phyloP scores from a whole-genome alignment of 495 filamentous ascomycete genomes.

The Lentithecium fluviatile region DNA sequence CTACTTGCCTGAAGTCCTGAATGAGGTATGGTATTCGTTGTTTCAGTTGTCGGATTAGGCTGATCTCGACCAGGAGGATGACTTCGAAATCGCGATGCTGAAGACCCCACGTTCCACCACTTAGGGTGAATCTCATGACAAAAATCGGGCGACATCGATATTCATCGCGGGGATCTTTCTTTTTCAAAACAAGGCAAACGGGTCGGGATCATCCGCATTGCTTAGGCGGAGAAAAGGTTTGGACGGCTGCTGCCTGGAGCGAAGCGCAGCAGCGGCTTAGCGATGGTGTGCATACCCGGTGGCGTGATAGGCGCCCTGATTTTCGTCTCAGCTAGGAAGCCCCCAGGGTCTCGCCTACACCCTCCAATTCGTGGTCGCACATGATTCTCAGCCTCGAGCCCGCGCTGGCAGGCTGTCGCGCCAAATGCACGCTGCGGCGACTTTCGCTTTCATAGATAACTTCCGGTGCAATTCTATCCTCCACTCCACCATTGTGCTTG shows the following conservation, averaged over 20 bases:
- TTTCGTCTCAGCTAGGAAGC: no score
- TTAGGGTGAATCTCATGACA: not conserved
- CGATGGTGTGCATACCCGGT: not conserved
- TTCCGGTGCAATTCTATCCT: slow-evolving; percentile 1
- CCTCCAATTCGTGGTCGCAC: no score
- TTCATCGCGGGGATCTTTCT: not conserved
- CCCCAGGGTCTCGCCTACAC: no score
- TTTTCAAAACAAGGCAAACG: not conserved
- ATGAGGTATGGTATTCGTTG: not conserved
- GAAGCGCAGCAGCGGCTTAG: slow-evolving; percentile 1
- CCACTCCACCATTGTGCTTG: not conserved
- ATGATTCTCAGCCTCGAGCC: no score
- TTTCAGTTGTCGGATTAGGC: not conserved
- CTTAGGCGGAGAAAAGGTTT: not conserved
- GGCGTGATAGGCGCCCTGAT: no score
- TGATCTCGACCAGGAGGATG: slow-evolving; percentile 3
- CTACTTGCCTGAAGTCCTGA: slow-evolving; percentile 6
- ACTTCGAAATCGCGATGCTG: slow-evolving; percentile 3
- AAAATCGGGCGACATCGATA: not conserved
- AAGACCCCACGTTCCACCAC: not conserved
- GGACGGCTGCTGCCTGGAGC: no score
- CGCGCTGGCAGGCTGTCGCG: no score
- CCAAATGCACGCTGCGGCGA: slow-evolving; percentile 4
- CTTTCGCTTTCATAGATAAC: slow-evolving; percentile 6
- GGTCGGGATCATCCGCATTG: slow-evolving; percentile 2